These are phyloP conservation scores for Zymoseptoria crescenta DNA, from an alignment of 2,329 filamentous ascomycete species.

Conservation along the genomic window DNA sequence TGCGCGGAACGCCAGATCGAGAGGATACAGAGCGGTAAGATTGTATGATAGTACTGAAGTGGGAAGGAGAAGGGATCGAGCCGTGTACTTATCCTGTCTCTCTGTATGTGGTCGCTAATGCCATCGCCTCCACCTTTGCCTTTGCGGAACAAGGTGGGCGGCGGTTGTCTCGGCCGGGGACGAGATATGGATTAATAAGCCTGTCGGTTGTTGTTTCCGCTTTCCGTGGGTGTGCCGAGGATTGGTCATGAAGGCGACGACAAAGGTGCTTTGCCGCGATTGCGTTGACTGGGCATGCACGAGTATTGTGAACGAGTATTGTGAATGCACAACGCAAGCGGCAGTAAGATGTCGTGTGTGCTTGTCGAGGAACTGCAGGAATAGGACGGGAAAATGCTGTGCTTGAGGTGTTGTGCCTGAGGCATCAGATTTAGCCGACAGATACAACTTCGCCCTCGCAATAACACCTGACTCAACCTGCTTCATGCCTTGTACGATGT, in stretches of 20 bases:
- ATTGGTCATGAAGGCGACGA: background rate
- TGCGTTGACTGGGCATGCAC: too few relatives aligned
- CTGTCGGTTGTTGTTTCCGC: background rate
- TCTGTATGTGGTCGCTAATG: background rate
- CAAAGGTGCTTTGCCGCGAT: background rate
- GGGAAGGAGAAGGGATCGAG: background rate
- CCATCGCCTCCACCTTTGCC: background rate
- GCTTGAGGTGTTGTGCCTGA: too few relatives aligned
- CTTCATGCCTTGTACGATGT: background rate
- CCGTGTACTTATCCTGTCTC: background rate
- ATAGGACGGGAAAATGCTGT: too few relatives aligned
- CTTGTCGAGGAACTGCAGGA: too few relatives aligned
- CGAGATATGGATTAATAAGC: background rate
- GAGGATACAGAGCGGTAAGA: background rate
- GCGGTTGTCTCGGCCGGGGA: background rate
- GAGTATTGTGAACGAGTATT: too few relatives aligned
- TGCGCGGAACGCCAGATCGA: constrained; percentile 20
- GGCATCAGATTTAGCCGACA: too few relatives aligned
- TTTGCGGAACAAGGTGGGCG: background rate
- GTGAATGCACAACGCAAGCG: too few relatives aligned
- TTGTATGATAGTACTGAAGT: background rate
- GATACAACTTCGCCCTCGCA: background rate
- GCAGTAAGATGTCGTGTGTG: too few relatives aligned
- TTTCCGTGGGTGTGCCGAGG: background rate
- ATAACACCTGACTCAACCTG: background rate